Conservation (phyloP, 305 asterid genomes). For the Solanum chacoense region DNA sequence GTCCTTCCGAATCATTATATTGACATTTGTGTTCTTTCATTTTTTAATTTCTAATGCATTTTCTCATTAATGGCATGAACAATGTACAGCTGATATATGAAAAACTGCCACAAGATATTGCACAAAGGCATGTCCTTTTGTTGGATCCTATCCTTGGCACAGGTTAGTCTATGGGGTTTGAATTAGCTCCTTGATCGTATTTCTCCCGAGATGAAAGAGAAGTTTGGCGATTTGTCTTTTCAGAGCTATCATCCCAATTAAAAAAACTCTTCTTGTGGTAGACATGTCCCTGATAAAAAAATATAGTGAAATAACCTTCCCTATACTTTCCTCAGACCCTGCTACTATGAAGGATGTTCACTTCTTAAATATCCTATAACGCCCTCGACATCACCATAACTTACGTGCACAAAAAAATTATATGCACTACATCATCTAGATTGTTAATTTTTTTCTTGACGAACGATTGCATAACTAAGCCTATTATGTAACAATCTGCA, state of each 20-base stretch:
- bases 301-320: not conserved
- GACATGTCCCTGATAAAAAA: not conserved
- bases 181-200: too few relatives aligned
- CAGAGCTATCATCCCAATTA: not conserved
- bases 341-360: not conserved
- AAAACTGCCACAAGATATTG: constrained; percentile 5
- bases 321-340: not conserved
- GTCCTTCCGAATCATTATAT: not conserved
- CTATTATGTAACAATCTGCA: constrained; percentile 8
- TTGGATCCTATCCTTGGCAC: constrained; percentile 23
- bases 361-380: not conserved
- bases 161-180: constrained; percentile 32
- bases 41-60: not conserved
- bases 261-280: not conserved
- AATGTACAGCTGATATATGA: constrained; percentile 67
- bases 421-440: not conserved
- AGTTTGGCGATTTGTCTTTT: not conserved
- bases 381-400: not conserved
- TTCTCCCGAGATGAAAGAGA: too few relatives aligned
- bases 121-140: constrained; percentile 5
- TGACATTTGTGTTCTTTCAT: not conserved
- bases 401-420: not conserved
- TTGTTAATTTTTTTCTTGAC: not conserved
- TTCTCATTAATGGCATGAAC: not conserved
- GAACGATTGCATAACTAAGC: not conserved